Base-by-base conservation (phyloP, 2,329 filamentous ascomycete species). In the Curvularia sp. region DNA sequence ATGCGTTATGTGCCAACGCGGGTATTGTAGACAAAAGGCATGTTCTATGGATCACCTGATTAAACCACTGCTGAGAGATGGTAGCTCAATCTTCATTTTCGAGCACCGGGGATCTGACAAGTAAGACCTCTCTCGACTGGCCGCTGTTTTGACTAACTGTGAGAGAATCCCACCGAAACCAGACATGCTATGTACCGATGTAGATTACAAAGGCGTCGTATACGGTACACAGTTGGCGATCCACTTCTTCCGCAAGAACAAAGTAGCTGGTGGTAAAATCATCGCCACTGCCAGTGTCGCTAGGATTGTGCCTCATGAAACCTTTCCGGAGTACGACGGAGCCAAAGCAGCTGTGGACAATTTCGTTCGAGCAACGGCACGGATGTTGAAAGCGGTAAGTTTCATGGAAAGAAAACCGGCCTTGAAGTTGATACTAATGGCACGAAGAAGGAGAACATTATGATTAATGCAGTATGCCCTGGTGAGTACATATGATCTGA, bases 161-260 rank as follows among this genome's bases (percentile, higher is more conserved):
- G 54, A 48, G n/a, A 18, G 30, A 13, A 71, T 83, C 30, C 82
- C 82, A 2, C 77, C 80, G 0, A 77, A 77, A 58, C 83, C 82
- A 0, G 76, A 84, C 60, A 63, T 82, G 3, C 53, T 65, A 0
- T 79, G 78, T 52, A 84, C 82, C 1, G 82, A 85, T 61, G 69
- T 83, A n/a, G 78, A 82, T 65, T 81, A 80, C 70, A 85, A 84
- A 67, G 81, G 80, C 3, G 77, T 85, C 1, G 67, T 85, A 0
- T 84, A 84, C 55, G 81, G 82, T 5, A 81, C 78, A 1, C 77
- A 80, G 60, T 73, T 85, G 10, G 82, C 83, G 1, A 81, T 50
- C 8, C 48, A 50, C 22, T 50, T 50, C 24, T 50, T 79, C 9
- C 82, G 82, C 12, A 78, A 83, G 64, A 85, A 84, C 61, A 61